Evolutionary conservation across 495 filamentous ascomycete species (phyloP).

Genomic region (Neurospora sp.): DNA sequence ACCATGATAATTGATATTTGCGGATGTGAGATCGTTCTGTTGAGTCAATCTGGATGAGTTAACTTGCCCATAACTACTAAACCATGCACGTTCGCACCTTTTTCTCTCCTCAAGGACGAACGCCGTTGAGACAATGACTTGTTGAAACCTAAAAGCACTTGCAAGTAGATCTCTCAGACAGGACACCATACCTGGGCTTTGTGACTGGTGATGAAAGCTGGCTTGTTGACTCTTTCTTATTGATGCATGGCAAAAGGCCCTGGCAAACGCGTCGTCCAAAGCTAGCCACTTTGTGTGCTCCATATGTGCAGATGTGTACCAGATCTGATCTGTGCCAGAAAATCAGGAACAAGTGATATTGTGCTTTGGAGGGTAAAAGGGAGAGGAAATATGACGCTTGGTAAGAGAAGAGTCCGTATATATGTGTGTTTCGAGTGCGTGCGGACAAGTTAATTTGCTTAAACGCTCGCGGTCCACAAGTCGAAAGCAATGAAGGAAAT

Average conservation of each 20-base stretch:
- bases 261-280: not conserved
- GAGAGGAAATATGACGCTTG: not conserved
- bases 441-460: not conserved
- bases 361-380: not conserved
- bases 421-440: not conserved
- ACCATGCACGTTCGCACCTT: not conserved
- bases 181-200: not conserved
- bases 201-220: not conserved
- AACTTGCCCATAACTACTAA: not conserved
- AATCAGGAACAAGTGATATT: not conserved
- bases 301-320: not conserved
- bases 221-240: not conserved
- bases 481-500: not conserved
- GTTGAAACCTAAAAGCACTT: not conserved
- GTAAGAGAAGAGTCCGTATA: not conserved
- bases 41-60: not conserved
- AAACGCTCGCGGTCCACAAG: not conserved
- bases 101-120: not conserved
- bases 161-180: not conserved
- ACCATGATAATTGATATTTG: not conserved
- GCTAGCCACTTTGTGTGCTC: not conserved
- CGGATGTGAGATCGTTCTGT: not conserved
- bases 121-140: not conserved
- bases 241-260: not conserved
- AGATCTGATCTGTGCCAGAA: not conserved